Evolutionary conservation across 2,329 filamentous ascomycete species (phyloP).

Genomic region (Pseudogymnoascus sp.): DNA sequence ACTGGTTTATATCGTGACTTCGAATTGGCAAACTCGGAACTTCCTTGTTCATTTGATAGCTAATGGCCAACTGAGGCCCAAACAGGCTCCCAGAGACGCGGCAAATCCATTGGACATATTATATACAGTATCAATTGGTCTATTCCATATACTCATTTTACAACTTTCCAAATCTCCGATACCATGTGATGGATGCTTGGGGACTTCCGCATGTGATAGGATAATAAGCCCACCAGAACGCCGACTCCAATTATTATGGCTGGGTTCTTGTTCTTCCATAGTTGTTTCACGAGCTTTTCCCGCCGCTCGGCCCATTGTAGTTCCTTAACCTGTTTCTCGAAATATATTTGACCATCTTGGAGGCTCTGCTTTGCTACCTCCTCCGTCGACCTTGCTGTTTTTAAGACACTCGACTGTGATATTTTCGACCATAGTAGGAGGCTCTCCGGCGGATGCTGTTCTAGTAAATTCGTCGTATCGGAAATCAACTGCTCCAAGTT

Average conservation of each 20-base stretch:
- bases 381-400: conserved; percentile 60
- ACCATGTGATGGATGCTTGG: conserved; percentile 22
- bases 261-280: conserved; percentile 61
- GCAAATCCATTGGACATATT: background rate
- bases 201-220: conserved; percentile 57
- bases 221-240: conserved; percentile 59
- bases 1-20: background rate
- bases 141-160: background rate
- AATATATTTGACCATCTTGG: conserved; percentile 59
- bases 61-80: background rate
- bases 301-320: conserved; percentile 58
- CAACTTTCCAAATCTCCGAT: background rate
- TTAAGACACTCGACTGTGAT: conserved; percentile 71
- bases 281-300: conserved; percentile 40
- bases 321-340: conserved; percentile 64
- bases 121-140: background rate
- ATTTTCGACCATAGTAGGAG: conserved; percentile 67
- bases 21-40: background rate
- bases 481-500: conserved; percentile 72
- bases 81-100: background rate
- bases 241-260: conserved; percentile 55
- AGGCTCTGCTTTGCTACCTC: conserved; percentile 49
- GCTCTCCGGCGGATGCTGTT: conserved; percentile 61
- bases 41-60: background rate
- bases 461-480: conserved; percentile 57